These are phyloP conservation scores for Rhododendron ferrugineum DNA, from an alignment of 148 eudicot species.

Conservation along the genomic window DNA sequence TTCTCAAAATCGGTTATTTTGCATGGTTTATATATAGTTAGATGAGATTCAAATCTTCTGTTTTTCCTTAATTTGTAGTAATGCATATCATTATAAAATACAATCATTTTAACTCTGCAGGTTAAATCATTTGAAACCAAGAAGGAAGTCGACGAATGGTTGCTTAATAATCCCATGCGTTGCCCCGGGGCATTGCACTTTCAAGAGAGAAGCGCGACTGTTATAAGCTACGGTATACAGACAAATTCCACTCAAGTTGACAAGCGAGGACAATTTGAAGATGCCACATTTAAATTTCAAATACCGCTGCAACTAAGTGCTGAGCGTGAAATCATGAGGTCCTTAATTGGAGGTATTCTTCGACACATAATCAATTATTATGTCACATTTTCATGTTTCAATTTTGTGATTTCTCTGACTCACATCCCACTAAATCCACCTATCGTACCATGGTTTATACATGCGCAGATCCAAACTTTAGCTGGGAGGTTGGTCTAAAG, in stretches of 20 bases:
- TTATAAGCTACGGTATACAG: constrained; percentile 82
- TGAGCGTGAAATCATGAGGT: constrained; percentile 87
- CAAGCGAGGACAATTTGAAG: constrained; percentile 59
- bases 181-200: constrained; percentile 89
- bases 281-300: constrained; percentile 83
- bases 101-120: constrained; percentile 26
- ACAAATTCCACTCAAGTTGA: constrained; percentile 65
- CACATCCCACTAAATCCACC: neutral
- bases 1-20: neutral
- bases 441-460: neutral
- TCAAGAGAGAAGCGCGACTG: constrained; percentile 43
- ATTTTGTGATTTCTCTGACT: neutral
- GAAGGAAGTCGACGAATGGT: constrained; percentile 74
- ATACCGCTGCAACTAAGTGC: constrained; percentile 90
- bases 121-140: constrained; percentile 51
- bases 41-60: neutral
- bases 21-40: neutral
- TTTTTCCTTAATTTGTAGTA: neutral
- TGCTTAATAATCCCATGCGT: constrained; percentile 60
- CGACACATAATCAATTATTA: neutral
- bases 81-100: neutral
- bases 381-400: neutral
- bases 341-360: constrained; percentile 56
- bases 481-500: constrained; percentile 70
- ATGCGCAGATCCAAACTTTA: constrained; percentile 50